Conservation (phyloP, 257 asterid species). For the Salvia rosmarinus region DNA sequence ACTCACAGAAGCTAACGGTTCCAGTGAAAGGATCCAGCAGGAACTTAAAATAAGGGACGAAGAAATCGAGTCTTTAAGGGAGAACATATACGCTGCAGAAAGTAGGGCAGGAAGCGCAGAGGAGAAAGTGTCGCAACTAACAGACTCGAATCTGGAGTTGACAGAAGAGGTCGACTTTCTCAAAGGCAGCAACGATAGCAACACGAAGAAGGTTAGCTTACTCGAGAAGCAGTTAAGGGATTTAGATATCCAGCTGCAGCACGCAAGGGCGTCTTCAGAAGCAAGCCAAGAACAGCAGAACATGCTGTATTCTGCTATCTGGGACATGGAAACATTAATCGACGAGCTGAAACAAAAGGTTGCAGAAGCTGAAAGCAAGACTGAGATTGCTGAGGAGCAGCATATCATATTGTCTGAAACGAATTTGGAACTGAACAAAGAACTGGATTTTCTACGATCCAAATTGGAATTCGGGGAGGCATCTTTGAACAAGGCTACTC, state of each 20-base stretch:
- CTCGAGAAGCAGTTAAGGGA: slow-evolving; percentile 75
- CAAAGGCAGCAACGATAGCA: slow-evolving; percentile 63
- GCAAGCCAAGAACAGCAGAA: slow-evolving; percentile 89
- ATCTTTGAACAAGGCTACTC: slow-evolving; percentile 52
- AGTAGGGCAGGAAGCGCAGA: slow-evolving; percentile 29
- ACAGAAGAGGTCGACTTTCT: slow-evolving; percentile 75
- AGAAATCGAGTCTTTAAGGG: slow-evolving; percentile 36
- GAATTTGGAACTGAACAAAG: slow-evolving; percentile 64
- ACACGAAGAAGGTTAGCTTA: slow-evolving; percentile 54
- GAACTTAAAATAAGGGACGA: slow-evolving; percentile 32
- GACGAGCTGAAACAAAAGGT: slow-evolving; percentile 90
- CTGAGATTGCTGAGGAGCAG: slow-evolving; percentile 65
- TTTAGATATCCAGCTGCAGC: slow-evolving; percentile 67
- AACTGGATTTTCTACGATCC: slow-evolving; percentile 52
- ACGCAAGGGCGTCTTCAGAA: slow-evolving; percentile 74
- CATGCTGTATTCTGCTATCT: slow-evolving; percentile 82
- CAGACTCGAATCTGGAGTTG: slow-evolving; percentile 73
- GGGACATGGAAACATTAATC: slow-evolving; percentile 95
- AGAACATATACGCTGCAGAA: slow-evolving; percentile 33
- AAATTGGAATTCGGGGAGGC: slow-evolving; percentile 53
- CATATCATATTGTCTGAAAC: slow-evolving; percentile 56
- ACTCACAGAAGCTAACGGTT: slow-evolving; percentile 27
- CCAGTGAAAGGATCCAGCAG: slow-evolving; percentile 25
- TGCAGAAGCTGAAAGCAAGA: slow-evolving; percentile 61
- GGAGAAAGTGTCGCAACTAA: slow-evolving; percentile 54